Evolutionary conservation across 768 basidiomycete species (phyloP).

Genomic region (Amanita inopinata): DNA sequence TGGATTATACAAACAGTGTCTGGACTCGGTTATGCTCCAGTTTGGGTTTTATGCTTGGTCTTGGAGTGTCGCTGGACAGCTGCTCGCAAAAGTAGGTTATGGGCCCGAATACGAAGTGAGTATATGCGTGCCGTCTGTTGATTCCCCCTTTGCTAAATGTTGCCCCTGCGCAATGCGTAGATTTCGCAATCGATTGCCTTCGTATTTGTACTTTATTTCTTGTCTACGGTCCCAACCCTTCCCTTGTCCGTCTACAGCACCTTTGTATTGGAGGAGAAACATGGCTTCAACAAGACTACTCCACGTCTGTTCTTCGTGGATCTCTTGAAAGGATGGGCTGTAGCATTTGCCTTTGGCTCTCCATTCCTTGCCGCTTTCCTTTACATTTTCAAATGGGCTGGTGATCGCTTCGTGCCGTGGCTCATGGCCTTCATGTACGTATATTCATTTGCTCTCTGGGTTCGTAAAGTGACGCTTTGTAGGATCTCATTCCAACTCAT

Average conservation of each 20-base stretch:
- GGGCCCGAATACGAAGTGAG: conserved; percentile 65
- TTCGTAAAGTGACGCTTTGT: conserved; percentile 1
- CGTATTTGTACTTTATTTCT: conserved; percentile 52
- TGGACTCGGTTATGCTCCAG: conserved; percentile 64
- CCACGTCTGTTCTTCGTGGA: conserved; percentile 67
- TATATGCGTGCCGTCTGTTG: conserved; percentile 3
- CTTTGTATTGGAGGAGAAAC: conserved; percentile 90
- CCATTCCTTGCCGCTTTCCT: conserved; percentile 87
- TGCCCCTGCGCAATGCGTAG: conserved; percentile 25
- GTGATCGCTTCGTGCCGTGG: conserved; percentile 87
- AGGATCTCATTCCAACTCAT: conserved; percentile 77
- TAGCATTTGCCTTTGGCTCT: conserved; percentile 64
- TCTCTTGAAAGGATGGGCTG: conserved; percentile 66
- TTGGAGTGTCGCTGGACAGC: conserved; percentile 55
- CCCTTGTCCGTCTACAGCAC: conserved; percentile 80
- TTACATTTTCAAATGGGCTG: conserved; percentile 87
- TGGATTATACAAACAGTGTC: conserved; percentile 59
- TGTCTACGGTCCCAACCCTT: conserved; percentile 58
- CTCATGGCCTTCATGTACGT: conserved; percentile 87
- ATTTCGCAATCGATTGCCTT: conserved; percentile 81
- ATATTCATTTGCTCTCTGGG: not conserved
- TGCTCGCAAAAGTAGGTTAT: conserved; percentile 49
- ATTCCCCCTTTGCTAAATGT: not conserved
- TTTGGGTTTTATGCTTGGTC: conserved; percentile 77
- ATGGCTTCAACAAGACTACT: conserved; percentile 96